These are phyloP conservation scores for Schoenoplectus tabernaemontani DNA, from an alignment of 202 grass and related monocot genomes.

Conservation along the genomic window DNA sequence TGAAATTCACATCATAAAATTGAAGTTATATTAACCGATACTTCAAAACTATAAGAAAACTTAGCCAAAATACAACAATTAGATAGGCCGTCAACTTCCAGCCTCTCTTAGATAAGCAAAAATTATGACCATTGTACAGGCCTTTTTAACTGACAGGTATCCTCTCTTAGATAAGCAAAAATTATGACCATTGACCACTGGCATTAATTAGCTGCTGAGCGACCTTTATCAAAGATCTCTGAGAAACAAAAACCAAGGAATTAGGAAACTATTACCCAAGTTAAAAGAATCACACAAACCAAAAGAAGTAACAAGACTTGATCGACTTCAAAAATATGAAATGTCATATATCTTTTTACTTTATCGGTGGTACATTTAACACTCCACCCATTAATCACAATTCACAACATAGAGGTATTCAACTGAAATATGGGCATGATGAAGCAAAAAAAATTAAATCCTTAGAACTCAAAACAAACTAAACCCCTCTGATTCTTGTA, in stretches of 20 bases:
- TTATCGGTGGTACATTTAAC: neutral
- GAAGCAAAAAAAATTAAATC: neutral
- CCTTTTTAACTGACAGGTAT: neutral
- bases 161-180: too few relatives aligned
- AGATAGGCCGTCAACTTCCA: too few relatives aligned
- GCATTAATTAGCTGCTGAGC: neutral
- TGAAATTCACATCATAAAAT: neutral
- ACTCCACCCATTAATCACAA: neutral
- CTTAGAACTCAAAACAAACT: conserved; percentile 35
- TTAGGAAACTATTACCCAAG: neutral
- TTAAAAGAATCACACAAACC: neutral
- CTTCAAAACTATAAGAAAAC: neutral
- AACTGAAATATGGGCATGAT: neutral
- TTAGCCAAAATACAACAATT: neutral
- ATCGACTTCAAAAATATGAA: neutral
- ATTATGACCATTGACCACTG: neutral
- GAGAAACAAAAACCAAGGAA: neutral
- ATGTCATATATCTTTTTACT: neutral
- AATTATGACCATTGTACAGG: too few relatives aligned
- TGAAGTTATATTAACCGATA: neutral
- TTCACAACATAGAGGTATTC: too few relatives aligned
- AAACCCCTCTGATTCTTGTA: conserved; percentile 38
- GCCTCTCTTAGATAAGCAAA: too few relatives aligned
- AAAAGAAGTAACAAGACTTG: too few relatives aligned
- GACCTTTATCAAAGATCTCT: neutral